Conservation (phyloP, 768 basidiomycete species). For the Hemileccinum rubropunctum region DNA sequence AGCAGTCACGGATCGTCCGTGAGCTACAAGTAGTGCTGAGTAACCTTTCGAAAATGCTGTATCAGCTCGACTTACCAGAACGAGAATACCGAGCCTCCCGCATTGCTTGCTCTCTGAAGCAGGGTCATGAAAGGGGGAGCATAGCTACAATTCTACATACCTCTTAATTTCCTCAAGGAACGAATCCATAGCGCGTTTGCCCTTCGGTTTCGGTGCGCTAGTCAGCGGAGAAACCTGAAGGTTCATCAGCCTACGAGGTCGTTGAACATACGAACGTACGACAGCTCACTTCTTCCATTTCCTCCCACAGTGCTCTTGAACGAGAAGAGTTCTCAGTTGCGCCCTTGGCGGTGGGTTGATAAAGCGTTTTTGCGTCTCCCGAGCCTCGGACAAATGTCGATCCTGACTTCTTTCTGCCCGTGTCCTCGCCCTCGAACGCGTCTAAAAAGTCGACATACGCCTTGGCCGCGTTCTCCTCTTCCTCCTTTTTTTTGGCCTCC, state of each 20-base stretch:
- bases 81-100: conserved; percentile 82
- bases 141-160: conserved; percentile 37
- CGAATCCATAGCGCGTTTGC: conserved; percentile 93
- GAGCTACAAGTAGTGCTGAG: conserved; percentile 34
- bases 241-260: conserved; percentile 2
- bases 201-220: conserved; percentile 70
- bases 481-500: conserved; percentile 83
- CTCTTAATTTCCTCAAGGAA: conserved; percentile 97
- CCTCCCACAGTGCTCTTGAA: conserved; percentile 29
- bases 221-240: conserved; percentile 57
- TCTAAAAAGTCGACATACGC: conserved; percentile 85
- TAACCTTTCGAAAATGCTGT: neutral
- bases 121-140: neutral
- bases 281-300: conserved; percentile 34
- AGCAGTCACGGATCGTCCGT: conserved; percentile 82
- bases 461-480: conserved; percentile 74
- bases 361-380: conserved; percentile 35
- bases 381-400: conserved; percentile 64
- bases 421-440: conserved; percentile 75
- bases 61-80: conserved; percentile 44
- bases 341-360: conserved; percentile 41
- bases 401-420: conserved; percentile 44
- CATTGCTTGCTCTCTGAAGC: conserved; percentile 83
- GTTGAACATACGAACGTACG: neutral
- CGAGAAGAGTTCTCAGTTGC: conserved; percentile 30